A percentile compares a stretch with the other conserved stretches of the same genome.
Evolutionary conservation across 176 grass and related monocot genomes (phyloP).

Genomic region (Oryza glumipatula): DNA sequence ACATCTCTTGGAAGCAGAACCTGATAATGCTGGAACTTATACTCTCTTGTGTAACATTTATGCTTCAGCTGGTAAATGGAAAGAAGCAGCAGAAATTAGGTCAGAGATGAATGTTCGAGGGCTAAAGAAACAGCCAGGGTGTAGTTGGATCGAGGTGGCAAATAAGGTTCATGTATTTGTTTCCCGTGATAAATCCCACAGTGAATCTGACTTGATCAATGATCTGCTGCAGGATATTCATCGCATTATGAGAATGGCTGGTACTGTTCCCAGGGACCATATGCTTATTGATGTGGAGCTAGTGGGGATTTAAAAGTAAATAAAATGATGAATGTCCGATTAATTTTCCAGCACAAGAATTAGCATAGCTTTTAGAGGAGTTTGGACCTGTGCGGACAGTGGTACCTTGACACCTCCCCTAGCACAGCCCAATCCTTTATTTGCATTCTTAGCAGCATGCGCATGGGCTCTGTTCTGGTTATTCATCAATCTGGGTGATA

Average conservation of each 20-base stretch:
- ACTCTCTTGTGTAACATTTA: conserved; percentile 80
- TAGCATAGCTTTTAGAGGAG: not conserved
- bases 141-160: conserved; percentile 85
- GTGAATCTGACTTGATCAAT: conserved; percentile 51
- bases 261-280: conserved; percentile 29
- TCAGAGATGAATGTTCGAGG: conserved; percentile 75
- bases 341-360: not conserved
- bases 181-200: conserved; percentile 71
- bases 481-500: not conserved
- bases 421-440: not conserved
- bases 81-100: conserved; percentile 75
- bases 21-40: conserved; percentile 74
- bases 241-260: conserved; percentile 60
- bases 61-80: conserved; percentile 88
- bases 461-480: not conserved
- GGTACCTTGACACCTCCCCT: not conserved
- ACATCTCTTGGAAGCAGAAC: conserved; percentile 70
- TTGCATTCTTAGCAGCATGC: not conserved
- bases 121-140: conserved; percentile 86
- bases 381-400: not conserved
- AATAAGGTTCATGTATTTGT: conserved; percentile 87
- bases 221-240: conserved; percentile 65
- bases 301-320: conserved; percentile 21
- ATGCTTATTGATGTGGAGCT: conserved; percentile 31
- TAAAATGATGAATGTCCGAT: not conserved